Conservation (phyloP, 1,284 basidiomycete genomes). For the Leccinum fallax region DNA sequence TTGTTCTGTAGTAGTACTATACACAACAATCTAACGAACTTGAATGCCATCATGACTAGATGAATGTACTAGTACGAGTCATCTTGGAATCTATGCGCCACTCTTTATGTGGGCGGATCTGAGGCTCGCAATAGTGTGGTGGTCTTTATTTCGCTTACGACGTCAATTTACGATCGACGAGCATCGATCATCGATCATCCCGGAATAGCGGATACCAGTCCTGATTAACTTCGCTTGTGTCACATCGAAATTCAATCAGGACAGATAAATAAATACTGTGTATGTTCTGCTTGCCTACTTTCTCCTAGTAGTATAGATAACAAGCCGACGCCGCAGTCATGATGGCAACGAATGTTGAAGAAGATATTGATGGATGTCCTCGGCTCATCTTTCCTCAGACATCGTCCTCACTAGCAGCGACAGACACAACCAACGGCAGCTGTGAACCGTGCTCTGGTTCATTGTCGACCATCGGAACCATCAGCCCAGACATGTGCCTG, state of each 20-base stretch:
- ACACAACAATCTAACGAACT: neutral
- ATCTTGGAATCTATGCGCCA: no score
- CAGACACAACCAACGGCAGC: slow-evolving; percentile 48
- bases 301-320: neutral
- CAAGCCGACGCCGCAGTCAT: neutral
- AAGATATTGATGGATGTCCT: neutral
- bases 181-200: neutral
- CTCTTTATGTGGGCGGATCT: no score
- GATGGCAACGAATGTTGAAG: neutral
- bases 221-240: neutral
- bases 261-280: neutral
- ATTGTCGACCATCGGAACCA: slow-evolving; percentile 51
- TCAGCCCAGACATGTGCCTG: slow-evolving; percentile 44
- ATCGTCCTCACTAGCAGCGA: slow-evolving; percentile 37
- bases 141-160: neutral
- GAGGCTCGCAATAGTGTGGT: no score
- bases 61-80: no score
- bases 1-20: neutral
- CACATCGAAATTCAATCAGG: neutral
- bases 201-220: neutral
- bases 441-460: slow-evolving; percentile 47
- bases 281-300: no score
- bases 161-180: neutral
- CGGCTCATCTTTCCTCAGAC: neutral
- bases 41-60: neutral